Percentiles rank a stretch among this genome's conserved stretches.
Evolutionary conservation across 768 basidiomycete genomes (phyloP).

Genomic region (Rhodotorula toruloides): DNA sequence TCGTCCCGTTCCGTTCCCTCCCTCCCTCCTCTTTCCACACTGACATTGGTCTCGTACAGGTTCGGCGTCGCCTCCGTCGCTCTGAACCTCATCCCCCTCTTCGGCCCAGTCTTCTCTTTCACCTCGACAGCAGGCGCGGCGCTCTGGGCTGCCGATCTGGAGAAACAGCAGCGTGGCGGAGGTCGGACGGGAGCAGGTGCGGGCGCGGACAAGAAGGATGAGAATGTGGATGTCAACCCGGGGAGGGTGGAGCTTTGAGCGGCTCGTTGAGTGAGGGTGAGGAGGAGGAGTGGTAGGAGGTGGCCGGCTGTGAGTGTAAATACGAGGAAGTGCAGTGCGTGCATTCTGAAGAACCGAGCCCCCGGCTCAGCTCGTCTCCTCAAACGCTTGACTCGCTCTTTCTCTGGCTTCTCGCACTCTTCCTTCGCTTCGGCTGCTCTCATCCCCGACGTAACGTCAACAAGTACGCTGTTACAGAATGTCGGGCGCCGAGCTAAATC

Average conservation of each 20-base stretch:
- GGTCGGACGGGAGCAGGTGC: background rate
- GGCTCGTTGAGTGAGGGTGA: too few species aligned
- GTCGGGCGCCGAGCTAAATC: too few species aligned
- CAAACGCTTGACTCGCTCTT: too few species aligned
- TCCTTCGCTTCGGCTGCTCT: too few species aligned
- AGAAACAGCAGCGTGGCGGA: constrained; percentile 46
- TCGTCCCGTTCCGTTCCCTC: constrained; percentile 39
- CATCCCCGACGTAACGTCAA: too few species aligned
- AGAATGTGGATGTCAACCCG: background rate
- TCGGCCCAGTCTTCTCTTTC: constrained; percentile 55
- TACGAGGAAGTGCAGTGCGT: too few species aligned
- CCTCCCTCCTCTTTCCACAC: constrained; percentile 28
- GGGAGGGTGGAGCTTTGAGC: constrained; percentile 8
- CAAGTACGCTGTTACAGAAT: too few species aligned
- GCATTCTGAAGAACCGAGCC: too few species aligned
- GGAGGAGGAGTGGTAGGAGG: too few species aligned
- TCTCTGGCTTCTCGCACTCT: too few species aligned
- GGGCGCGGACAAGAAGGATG: background rate
- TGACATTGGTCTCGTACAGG: constrained; percentile 46
- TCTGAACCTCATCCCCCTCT: constrained; percentile 60
- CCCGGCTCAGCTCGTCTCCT: too few species aligned
- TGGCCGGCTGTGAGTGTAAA: too few species aligned
- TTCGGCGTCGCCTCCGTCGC: constrained; percentile 59
- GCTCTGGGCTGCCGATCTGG: constrained; percentile 65
- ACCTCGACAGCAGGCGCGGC: constrained; percentile 66